Evolutionary conservation across 257 asterid genomes (phyloP), one percentile per base, ranked within the genome.

Genomic region (Gentiana straminea): DNA sequence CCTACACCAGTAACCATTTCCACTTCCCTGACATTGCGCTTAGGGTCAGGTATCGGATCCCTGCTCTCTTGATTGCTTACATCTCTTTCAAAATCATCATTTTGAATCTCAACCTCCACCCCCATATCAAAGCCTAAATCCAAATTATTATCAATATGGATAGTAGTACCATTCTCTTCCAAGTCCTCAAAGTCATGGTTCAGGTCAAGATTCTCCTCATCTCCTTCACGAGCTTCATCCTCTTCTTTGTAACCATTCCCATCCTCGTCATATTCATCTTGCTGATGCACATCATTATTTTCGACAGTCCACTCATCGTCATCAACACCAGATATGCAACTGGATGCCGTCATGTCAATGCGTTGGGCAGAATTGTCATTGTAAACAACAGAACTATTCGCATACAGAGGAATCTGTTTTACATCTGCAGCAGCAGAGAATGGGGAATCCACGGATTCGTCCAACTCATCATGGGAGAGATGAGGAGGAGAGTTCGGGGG

Each of bases 401-500:
- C 86, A 54, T 79, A 32, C 35, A 68, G 66, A n/a, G 52, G 56
- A 52, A 64, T 64, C 57, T 52, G 70, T 61, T 73, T 74, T 48
- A 78, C 84, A 49, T 76, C 88, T 12, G 53, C 69, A 64, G 74
- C 59, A 52, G 92, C 76, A 68, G 54, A 52, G 57, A 75, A 58
- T 39, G 78, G 85, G 66, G 92, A 84, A 68, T 82, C 94, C 35
- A 80, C 90, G 50, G 86, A 84, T 61, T 78, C 94, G 61, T 91
- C 98, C 79, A 87, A 72, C 77, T 91, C 98, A 66, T 92, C 98
- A 52, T 87, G 84, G 68, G 95, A 92, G 55, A 85, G 85, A 65
- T 88, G 97, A 49, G 95, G 95, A 6, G 98, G 92, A 57, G 98
- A 83, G 64, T 73, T 80, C 57, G 97, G 98, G 33, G 95, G 98